Evolutionary conservation across 306 rosid species (phyloP), one percentile per base, ranked within the genome.

Genomic region (Senna siamea): DNA sequence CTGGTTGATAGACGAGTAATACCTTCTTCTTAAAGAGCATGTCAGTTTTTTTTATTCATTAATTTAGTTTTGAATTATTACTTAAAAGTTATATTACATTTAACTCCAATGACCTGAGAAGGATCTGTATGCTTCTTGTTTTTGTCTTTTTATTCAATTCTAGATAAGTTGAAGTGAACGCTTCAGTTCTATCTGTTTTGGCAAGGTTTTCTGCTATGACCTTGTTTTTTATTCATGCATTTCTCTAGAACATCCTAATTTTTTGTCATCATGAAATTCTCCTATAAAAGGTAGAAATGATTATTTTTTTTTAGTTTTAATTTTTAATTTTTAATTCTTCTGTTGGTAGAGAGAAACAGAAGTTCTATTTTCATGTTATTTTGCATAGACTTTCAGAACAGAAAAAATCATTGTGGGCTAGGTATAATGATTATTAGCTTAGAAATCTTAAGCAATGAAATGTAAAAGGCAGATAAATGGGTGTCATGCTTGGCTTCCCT

Each of bases 61-160:
- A 44, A 48, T 76, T 71, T 23, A 67, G 50, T 5, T 81, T 76
- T 71, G 18, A 82, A 63, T 48, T 69, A 28, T 35, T 81, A 18
- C 15, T 62, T 53, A 22, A 62, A n/a, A 66, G 22, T 51, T 11
- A 35, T 73, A 52, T 26, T 61, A 35, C 63, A 58, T 65, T 68
- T 58, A 28, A 40, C 59, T 37, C 7, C 20, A 35, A 35, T 11
- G 43, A 73, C 41, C 32, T 35, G 64, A 26, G 19, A 65, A 38
- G 69, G 35, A 47, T 78, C 47, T 34, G 41, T 58, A 1, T 26
- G 30, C 30, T 26, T 26, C 30, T 26, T 26, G 30, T 26, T 26
- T 26, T 26, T 26, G 3, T 26, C 30, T 1, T 26, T 26, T 26
- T 26, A 26, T 26, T 26, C 30, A 26, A 3, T 26, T 26, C 1